Conservation (phyloP, 2,329 filamentous ascomycete species). For the Epicoccum sorghinum region DNA sequence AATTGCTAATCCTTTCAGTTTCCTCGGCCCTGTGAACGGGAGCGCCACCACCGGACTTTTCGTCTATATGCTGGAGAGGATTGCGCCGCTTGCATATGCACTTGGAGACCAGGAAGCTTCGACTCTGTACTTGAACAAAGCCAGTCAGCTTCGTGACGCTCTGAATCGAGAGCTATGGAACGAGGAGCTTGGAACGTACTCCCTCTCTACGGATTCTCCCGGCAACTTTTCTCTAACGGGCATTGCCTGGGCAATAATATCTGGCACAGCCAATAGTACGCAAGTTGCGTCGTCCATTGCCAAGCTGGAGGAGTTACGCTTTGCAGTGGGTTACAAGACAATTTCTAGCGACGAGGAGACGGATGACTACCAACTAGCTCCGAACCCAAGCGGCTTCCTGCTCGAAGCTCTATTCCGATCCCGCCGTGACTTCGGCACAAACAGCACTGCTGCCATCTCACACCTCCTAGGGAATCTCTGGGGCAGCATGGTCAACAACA, state of each 20-base stretch:
- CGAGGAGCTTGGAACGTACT: slow-evolving; percentile 37
- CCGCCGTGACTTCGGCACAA: slow-evolving; percentile 20
- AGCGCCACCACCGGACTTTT: slow-evolving; percentile 33
- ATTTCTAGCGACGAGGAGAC: slow-evolving; percentile 16
- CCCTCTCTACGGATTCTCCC: slow-evolving; percentile 28
- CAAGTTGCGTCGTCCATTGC: slow-evolving; percentile 39
- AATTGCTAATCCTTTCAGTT: slow-evolving; percentile 13
- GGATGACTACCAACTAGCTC: slow-evolving; percentile 31
- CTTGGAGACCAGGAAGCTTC: slow-evolving; percentile 33
- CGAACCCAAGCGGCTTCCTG: slow-evolving; percentile 56
- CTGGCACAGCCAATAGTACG: slow-evolving; percentile 41
- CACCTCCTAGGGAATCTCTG: slow-evolving; percentile 50
- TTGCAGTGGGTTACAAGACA: slow-evolving; percentile 47
- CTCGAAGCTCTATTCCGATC: slow-evolving; percentile 45
- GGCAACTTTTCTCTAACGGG: slow-evolving; percentile 44
- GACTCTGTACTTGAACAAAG: slow-evolving; percentile 24
- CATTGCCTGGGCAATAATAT: slow-evolving; percentile 43
- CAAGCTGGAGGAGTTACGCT: slow-evolving; percentile 37
- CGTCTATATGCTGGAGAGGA: slow-evolving; percentile 32
- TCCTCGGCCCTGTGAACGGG: slow-evolving; percentile 40
- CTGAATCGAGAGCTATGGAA: slow-evolving; percentile 47
- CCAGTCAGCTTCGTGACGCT: slow-evolving; percentile 26
- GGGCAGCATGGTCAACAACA: slow-evolving; percentile 50
- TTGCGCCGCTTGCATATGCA: slow-evolving; percentile 38
- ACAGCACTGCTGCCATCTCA: slow-evolving; percentile 17